Conservation (phyloP, 805 yeast genomes). For the Schizosaccharomyces osmophilus region DNA sequence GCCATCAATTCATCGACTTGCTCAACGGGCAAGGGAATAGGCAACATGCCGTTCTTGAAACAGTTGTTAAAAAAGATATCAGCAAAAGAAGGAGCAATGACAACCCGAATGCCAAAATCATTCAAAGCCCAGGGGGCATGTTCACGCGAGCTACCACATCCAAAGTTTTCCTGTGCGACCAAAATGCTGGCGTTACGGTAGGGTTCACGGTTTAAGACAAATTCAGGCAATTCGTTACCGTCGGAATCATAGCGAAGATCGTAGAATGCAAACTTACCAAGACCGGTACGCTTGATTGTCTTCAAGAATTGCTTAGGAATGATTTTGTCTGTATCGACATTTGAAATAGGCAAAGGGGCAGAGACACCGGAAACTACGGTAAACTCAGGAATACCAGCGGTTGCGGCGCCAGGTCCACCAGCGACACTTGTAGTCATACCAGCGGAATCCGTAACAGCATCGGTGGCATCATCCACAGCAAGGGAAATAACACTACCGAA, state of each 20-base stretch:
- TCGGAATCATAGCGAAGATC: conserved; percentile 47
- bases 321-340: conserved; percentile 94
- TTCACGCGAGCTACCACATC: conserved; percentile 97
- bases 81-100: conserved; percentile 95
- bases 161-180: conserved; percentile 88
- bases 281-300: conserved; percentile 92
- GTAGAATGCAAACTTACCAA: conserved; percentile 67
- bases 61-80: conserved; percentile 96
- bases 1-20: conserved; percentile 49
- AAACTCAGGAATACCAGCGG: conserved; percentile 49
- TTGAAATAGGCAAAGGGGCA: conserved; percentile 84
- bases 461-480: conserved; percentile 17
- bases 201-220: conserved; percentile 66
- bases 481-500: conserved; percentile 39
- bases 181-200: conserved; percentile 58
- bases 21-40: conserved; percentile 70
- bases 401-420: conserved; percentile 8
- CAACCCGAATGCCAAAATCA: conserved; percentile 86
- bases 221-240: conserved; percentile 41
- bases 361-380: conserved; percentile 56
- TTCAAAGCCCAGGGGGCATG: conserved; percentile 99
- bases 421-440: conserved; percentile 12
- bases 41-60: conserved; percentile 81
- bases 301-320: conserved; percentile 96
- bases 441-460: conserved; percentile 8